Percentiles rank a stretch among this genome's conserved stretches.
These are phyloP conservation scores for Pleurotus salmoneostramineus DNA, from an alignment of 768 basidiomycete species.

Conservation along the genomic window DNA sequence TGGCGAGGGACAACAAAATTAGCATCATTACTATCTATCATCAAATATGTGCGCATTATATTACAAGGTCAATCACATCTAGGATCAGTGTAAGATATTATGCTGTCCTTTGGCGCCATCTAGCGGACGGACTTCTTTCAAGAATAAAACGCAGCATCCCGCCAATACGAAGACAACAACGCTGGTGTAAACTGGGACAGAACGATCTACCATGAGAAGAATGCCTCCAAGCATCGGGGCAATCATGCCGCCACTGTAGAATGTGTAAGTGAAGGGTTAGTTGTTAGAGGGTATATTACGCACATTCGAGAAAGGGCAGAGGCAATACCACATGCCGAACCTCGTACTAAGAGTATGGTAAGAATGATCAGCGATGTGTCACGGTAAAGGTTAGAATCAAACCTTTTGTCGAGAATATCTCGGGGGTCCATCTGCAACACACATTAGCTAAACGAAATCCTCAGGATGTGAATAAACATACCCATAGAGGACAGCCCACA, in stretches of 20 bases:
- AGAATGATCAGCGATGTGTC: not conserved
- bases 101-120: slow-evolving; percentile 18
- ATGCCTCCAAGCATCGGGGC: slow-evolving; percentile 77
- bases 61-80: not conserved
- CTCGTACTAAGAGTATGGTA: slow-evolving; percentile 49
- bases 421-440: slow-evolving; percentile 65
- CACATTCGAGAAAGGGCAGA: slow-evolving; percentile 84
- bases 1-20: too few species aligned
- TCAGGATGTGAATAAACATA: slow-evolving; percentile 12
- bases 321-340: slow-evolving; percentile 85
- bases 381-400: slow-evolving; percentile 9
- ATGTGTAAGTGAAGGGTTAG: not conserved
- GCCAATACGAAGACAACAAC: slow-evolving; percentile 62
- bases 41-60: not conserved
- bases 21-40: not conserved
- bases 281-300: slow-evolving; percentile 19
- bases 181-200: slow-evolving; percentile 77
- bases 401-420: slow-evolving; percentile 81
- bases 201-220: slow-evolving; percentile 61
- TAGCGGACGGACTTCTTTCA: slow-evolving; percentile 49
- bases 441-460: slow-evolving; percentile 7
- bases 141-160: slow-evolving; percentile 55
- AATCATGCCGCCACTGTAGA: slow-evolving; percentile 78
- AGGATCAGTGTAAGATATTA: slow-evolving; percentile 21
- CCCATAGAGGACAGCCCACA: slow-evolving; percentile 89